Evolutionary conservation across 331 rosid species (phyloP).

Genomic region (Arachis monticola): DNA sequence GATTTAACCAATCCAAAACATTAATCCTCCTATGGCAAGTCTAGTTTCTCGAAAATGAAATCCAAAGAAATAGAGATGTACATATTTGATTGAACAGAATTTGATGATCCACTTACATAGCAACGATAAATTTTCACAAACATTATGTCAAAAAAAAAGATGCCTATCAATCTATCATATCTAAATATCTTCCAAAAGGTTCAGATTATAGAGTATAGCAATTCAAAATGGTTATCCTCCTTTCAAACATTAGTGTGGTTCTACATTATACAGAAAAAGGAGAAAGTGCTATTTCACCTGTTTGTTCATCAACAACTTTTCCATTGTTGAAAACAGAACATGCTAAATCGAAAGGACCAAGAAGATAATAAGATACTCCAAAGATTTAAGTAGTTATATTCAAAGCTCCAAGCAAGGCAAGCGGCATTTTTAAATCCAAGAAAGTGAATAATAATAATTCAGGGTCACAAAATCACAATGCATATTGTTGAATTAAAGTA

Average conservation of each 20-base stretch:
- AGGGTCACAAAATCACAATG: neutral
- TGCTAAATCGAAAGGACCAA: neutral
- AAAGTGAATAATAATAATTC: neutral
- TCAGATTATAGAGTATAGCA: too few relatives aligned
- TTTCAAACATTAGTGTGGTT: neutral
- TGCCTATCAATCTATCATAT: too few relatives aligned
- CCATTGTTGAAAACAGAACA: neutral
- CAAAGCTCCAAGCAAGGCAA: neutral
- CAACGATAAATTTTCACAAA: neutral
- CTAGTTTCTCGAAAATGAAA: neutral
- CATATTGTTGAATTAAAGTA: neutral
- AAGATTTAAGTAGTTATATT: neutral
- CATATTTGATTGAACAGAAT: neutral
- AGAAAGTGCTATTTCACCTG: neutral
- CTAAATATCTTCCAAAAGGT: neutral
- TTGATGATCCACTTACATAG: slow-evolving; percentile 4
- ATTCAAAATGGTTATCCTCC: slow-evolving; percentile 1
- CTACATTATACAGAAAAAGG: neutral
- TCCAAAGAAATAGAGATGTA: slow-evolving; percentile 4
- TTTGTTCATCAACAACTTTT: slow-evolving; percentile 6
- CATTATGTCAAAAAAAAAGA: neutral
- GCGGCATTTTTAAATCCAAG: neutral
- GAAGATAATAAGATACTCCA: neutral
- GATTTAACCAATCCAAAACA: too few relatives aligned
- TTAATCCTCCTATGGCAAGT: neutral